Base-by-base conservation (phyloP, 306 rosid genomes). In the Heteromeles arbutifolia region DNA sequence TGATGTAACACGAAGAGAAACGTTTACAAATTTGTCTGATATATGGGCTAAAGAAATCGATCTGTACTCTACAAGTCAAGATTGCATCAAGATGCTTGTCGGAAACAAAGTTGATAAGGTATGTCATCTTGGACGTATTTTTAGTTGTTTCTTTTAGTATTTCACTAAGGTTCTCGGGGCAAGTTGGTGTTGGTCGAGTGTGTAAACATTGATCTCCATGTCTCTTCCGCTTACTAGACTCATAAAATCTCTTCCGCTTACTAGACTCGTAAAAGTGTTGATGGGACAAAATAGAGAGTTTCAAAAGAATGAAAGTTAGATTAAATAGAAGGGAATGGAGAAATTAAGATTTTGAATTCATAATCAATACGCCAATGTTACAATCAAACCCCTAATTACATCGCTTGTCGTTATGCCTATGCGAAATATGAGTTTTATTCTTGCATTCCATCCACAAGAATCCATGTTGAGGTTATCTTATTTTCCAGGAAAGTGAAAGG, bases 41-140 rank as follows among this genome's bases (percentile, higher is more conserved):
- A 87, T 91, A 76, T 91, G 97, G 97, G 94, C 90, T 34, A 91
- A 91, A 75, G 97, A 91, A 83, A 89, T 86, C 75, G 97, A 89
- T 74, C 50, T 89, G 11, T 87, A 91, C 82, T 87, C 92, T 17
- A 91, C 97, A 72, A 91, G 79, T 85, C 97, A 84, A 83, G 93
- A 91, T 65, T 91, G 93, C 77, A 84, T 91, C 83, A 91, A 91
- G 88, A 85, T 91, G 90, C 97, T 91, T 72, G 92, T 91, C 6
- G 94, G 97, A 58, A 91, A 91, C 82, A 91, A 91, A 77, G 91
- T 91, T 26, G 90, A 91, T 81, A 91, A 82, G 90, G 97, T 86
- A 77, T 14, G 82, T 61, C 31, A 17, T 73, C 21, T 19, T 17
- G 0, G 8, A 44, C 58, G 3, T 24, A 52, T 24, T 58, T 3